Evolutionary conservation across 2,329 filamentous ascomycete genomes (phyloP).

Genomic region (Pleurostoma richardsiae): DNA sequence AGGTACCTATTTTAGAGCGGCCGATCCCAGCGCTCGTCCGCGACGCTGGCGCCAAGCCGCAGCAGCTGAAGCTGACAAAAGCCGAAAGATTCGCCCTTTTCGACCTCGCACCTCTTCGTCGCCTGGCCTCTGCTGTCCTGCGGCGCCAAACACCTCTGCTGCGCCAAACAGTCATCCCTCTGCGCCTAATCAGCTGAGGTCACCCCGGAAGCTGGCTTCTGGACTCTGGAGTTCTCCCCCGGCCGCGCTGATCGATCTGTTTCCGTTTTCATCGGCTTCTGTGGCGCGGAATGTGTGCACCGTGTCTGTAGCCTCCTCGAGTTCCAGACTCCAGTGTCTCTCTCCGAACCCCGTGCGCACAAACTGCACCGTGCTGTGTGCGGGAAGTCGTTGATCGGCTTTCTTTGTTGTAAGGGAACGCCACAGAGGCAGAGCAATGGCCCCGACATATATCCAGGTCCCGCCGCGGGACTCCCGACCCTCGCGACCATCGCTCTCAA

Average conservation of each 20-base stretch:
- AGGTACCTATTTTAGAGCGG: no score
- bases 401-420: neutral
- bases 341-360: constrained; percentile 3
- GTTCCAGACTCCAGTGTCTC: neutral
- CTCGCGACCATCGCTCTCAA: constrained; percentile 21
- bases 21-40: no score
- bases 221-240: neutral
- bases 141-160: no score
- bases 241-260: constrained; percentile 2
- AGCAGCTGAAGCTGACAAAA: no score
- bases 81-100: no score
- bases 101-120: no score
- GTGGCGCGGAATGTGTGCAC: neutral
- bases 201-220: constrained; percentile 11
- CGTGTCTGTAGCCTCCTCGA: neutral
- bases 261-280: neutral
- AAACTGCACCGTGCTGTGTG: no score
- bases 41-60: no score
- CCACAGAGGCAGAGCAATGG: constrained; percentile 32
- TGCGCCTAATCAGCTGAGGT: constrained; percentile 2
- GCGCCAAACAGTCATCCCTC: no score
- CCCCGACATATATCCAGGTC: constrained; percentile 43
- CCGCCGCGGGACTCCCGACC: constrained; percentile 31
- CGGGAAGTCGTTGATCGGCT: neutral
- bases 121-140: no score